These are phyloP conservation scores for Claviceps sp. DNA, from an alignment of 2,329 filamentous ascomycete species.

Conservation along the genomic window DNA sequence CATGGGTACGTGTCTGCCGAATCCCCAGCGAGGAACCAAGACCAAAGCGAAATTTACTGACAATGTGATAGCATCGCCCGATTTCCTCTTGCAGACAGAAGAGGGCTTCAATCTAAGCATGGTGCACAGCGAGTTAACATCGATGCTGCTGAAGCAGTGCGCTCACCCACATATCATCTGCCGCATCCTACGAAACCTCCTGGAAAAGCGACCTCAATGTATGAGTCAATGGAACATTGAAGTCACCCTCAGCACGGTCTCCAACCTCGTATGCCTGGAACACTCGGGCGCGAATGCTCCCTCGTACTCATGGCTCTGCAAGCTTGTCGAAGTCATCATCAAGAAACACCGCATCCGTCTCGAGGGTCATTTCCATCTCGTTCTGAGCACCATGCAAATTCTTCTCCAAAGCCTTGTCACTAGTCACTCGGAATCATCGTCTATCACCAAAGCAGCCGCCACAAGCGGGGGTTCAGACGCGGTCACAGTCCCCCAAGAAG, in stretches of 20 bases:
- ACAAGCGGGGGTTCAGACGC: background rate
- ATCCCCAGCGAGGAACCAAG: too few relatives aligned
- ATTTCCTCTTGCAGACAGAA: constrained; percentile 12
- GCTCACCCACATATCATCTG: constrained; percentile 25
- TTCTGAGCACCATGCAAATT: constrained; percentile 39
- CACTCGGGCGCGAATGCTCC: constrained; percentile 15
- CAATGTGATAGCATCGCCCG: constrained; percentile 14
- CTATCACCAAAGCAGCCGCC: background rate
- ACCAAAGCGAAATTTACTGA: constrained; percentile 7
- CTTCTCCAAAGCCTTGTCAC: constrained; percentile 41
- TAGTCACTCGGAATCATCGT: constrained; percentile 10
- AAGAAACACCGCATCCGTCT: constrained; percentile 47
- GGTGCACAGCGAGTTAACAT: constrained; percentile 28
- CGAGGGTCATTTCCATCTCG: constrained; percentile 47
- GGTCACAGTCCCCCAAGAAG: constrained; percentile 18
- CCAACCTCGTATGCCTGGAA: constrained; percentile 18
- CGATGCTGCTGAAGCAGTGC: constrained; percentile 18
- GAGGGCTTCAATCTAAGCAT: constrained; percentile 25
- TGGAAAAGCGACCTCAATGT: constrained; percentile 34
- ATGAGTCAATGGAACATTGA: constrained; percentile 49
- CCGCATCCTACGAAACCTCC: constrained; percentile 29
- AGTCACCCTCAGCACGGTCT: constrained; percentile 32
- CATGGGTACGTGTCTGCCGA: constrained; percentile 17
- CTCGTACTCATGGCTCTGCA: constrained; percentile 35
- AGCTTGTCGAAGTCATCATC: constrained; percentile 41